These are phyloP conservation scores for Vitis rupestris DNA, from an alignment of 164 flowering plant genomes.

Conservation along the genomic window DNA sequence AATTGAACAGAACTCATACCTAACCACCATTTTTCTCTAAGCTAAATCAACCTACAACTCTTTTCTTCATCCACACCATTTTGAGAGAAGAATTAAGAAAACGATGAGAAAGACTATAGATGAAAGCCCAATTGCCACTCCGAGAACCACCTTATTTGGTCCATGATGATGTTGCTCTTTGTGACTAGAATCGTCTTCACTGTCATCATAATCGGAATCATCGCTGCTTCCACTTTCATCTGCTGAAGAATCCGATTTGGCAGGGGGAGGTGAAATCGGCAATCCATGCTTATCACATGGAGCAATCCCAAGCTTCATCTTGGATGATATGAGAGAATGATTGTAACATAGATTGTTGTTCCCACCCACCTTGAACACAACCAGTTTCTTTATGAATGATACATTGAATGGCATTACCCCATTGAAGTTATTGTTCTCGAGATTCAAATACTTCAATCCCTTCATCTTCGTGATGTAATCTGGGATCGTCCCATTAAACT, in stretches of 20 bases:
- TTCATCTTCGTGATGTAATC: constrained; percentile 57
- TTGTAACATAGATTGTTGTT: constrained; percentile 83
- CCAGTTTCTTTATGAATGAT: constrained; percentile 55
- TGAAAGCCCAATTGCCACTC: constrained; percentile 85
- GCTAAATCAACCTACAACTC: constrained; percentile 2
- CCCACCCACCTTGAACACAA: constrained; percentile 67
- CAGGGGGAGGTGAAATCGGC: constrained; percentile 73
- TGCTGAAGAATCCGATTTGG: constrained; percentile 34
- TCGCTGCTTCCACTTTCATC: constrained; percentile 17
- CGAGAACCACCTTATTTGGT: constrained; percentile 89
- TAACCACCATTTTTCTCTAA: constrained; percentile 5
- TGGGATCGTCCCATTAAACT: constrained; percentile 85
- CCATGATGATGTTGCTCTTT: constrained; percentile 51
- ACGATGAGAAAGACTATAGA: constrained; percentile 80
- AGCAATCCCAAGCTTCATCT: constrained; percentile 89
- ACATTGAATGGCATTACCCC: constrained; percentile 88
- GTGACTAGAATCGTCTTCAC: constrained; percentile 20
- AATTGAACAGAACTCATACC: constrained; percentile 9
- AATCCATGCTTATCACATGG: constrained; percentile 83
- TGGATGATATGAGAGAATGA: constrained; percentile 48
- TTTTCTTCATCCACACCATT: constrained; percentile 55
- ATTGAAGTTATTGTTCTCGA: constrained; percentile 67
- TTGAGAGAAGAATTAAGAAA: constrained; percentile 70
- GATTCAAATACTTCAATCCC: constrained; percentile 68
- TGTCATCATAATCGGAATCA: constrained; percentile 26